Conservation (phyloP, 139 green algal species). For the Microglena sp. region DNA sequence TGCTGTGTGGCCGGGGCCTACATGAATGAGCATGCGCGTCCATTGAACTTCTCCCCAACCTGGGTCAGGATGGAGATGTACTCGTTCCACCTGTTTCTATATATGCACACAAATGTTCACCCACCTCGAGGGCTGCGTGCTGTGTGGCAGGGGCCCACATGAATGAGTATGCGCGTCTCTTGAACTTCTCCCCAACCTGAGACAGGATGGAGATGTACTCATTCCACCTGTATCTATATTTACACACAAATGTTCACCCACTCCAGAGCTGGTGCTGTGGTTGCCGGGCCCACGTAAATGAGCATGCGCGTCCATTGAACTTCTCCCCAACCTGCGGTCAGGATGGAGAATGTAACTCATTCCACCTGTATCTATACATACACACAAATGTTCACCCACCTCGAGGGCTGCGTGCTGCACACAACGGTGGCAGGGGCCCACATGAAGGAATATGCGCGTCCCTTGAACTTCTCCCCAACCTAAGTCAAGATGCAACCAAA, state of each 20-base stretch:
- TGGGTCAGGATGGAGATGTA: conserved; percentile 46
- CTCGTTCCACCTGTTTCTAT: too few species aligned
- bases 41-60: conserved; percentile 61
- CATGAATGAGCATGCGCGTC: conserved; percentile 61
- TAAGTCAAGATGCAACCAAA: too few species aligned
- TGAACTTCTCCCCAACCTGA: conserved; percentile 53
- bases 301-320: conserved; percentile 65
- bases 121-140: conserved; percentile 60
- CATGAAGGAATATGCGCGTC: conserved; percentile 61
- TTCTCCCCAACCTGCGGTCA: conserved; percentile 51
- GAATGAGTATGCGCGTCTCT: conserved; percentile 61
- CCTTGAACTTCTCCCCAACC: conserved; percentile 69
- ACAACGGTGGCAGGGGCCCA: conserved; percentile 68
- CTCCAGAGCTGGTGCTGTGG: conserved; percentile 65
- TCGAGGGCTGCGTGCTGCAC: conserved; percentile 64
- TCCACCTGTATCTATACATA: too few species aligned
- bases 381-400: too few species aligned
- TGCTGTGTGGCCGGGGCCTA: conserved; percentile 69
- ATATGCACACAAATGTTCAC: too few species aligned
- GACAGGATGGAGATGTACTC: conserved; percentile 51
- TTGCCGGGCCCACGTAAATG: conserved; percentile 71
- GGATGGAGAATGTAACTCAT: too few species aligned
- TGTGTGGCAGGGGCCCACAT: conserved; percentile 66
- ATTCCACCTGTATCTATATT: too few species aligned
- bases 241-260: too few species aligned